Base-by-base conservation (phyloP, 1,139 yeast species). In the Meyerozyma elateridarum region DNA sequence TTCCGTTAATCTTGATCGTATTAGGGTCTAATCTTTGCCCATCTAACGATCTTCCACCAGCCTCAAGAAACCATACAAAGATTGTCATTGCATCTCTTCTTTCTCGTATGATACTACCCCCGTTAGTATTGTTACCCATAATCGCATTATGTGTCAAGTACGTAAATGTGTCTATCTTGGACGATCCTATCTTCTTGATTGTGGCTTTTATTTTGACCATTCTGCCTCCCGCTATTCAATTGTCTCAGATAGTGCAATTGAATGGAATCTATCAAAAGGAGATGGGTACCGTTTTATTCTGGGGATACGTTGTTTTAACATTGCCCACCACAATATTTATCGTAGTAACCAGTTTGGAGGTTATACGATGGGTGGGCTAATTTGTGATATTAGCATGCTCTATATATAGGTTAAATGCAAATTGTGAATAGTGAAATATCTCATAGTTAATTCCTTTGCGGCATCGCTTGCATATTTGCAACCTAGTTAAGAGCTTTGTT, bases 221-320 rank as follows among this genome's bases (percentile, higher is more conserved):
- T 3, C 76, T 89, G 2, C 94, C 94, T 2, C 94, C 94, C 1
- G 93, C 93, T 5, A 83, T 84, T 46, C 94, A 84, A 60, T 68
- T 84, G 32, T 78, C 88, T 22, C 94, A 84, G 52, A 84, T 84
- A 44, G 81, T 88, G 42, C 93, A 83, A 52, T 62, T 84, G 42
- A 84, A 84, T 53, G 78, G 75, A 41, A 71, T 84, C 20, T 84
- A 78, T 52, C 91, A 85, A 49, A 70, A 73, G 48, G 95, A 85
- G 52, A 85, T 85, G 91, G 79, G 88, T 0, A 84, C 88, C 3
- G 89, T 84, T n/a, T 64, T 85, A 39, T 84, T 85, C 48, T 84
- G 93, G 85, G 93, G 94, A 5, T 84, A 84, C 46, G 91, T 76
- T 15, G 70, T 84, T 8, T 64, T 84, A 40, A 80, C 93, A 1